Evolutionary conservation across 208 protist species (phyloP), one percentile per base, ranked within the genome.

Genomic region (Lotmaria passim): DNA sequence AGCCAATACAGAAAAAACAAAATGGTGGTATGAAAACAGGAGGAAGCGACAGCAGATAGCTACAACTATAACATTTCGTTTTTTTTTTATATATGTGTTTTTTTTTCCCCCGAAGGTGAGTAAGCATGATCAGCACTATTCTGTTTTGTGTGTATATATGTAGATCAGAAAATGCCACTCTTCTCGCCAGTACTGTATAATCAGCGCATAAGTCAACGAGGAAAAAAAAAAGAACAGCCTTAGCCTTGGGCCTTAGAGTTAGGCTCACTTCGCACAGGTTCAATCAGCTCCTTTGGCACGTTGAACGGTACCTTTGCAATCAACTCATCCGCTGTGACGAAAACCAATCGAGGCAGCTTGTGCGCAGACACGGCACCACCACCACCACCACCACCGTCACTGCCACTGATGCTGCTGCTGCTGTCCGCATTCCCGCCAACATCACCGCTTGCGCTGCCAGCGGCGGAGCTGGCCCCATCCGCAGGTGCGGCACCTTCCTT

Each of bases 281-380:
- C 70, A 36, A 96, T 70, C n/a, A 96, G 46, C 38, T 90, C 86
- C 61, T 87, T 86, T n/a, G 78, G 82, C 23, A 96, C 81, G 7
- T 68, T 81, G 60, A 94, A 96, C n/a, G 87, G 76, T 26, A 96
- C 73, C 55, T 85, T 85, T n/a, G 79, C 76, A 8, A 94, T 26
- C 10, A 83, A 65, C 46, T 93, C 80, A 55, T 88, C 83, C 11
- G 65, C 82, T 72, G 86, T 85, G 48, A 92, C 83, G 67, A 96
- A 94, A 17, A 94, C 77, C 4, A 90, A 60, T 3, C 56, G 69
- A 0, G 81, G 56, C 8, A 44, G 55, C 7, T 36, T 33, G 19
- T 60, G 41, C 28, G 48, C n/a, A 14, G 33, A 23, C 28, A 60
- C 55, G 0, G 51, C 52, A 23, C 21, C 47, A 3, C 15, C 34